phyloP scores from a whole-genome alignment of 2,329 filamentous ascomycete species.

The Cordyceps fumosorosea region DNA sequence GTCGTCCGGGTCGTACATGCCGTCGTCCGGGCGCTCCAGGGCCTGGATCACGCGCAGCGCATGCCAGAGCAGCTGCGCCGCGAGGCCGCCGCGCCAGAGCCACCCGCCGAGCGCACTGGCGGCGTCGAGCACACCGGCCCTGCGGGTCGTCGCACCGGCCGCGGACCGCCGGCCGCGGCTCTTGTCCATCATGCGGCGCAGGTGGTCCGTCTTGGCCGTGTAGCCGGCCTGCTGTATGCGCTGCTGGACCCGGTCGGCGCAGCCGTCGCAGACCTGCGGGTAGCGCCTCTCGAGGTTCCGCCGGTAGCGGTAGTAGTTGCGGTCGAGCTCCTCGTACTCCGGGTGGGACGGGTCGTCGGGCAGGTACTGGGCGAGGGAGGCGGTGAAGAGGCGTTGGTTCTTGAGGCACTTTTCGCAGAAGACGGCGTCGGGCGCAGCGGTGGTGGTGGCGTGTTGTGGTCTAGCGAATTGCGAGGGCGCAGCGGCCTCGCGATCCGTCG shows the following conservation, averaged over 20 bases:
- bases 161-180: slow-evolving; percentile 35
- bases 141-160: slow-evolving; percentile 16
- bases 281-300: slow-evolving; percentile 72
- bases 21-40: slow-evolving; percentile 23
- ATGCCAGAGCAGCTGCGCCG: slow-evolving; percentile 47
- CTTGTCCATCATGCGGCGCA: slow-evolving; percentile 68
- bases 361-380: slow-evolving; percentile 73
- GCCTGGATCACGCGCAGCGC: slow-evolving; percentile 23
- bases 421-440: slow-evolving; percentile 28
- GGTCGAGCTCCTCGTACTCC: slow-evolving; percentile 62
- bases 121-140: slow-evolving; percentile 34
- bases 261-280: slow-evolving; percentile 79
- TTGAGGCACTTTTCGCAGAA: slow-evolving; percentile 76
- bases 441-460: slow-evolving; percentile 26
- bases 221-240: slow-evolving; percentile 68
- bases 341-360: slow-evolving; percentile 58
- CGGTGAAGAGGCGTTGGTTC: slow-evolving; percentile 78
- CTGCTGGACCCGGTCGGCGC: slow-evolving; percentile 65
- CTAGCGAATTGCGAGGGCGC: slow-evolving; percentile 42
- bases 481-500: slow-evolving; percentile 39
- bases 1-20: slow-evolving; percentile 29
- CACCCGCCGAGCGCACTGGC: slow-evolving; percentile 36
- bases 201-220: slow-evolving; percentile 74
- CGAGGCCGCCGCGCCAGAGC: slow-evolving; percentile 43
- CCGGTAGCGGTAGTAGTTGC: slow-evolving; percentile 63